Percentiles rank a stretch among this genome's conserved stretches.
Evolutionary conservation across 1,284 basidiomycete species (phyloP).

Genomic region (Ganoderma boninense): DNA sequence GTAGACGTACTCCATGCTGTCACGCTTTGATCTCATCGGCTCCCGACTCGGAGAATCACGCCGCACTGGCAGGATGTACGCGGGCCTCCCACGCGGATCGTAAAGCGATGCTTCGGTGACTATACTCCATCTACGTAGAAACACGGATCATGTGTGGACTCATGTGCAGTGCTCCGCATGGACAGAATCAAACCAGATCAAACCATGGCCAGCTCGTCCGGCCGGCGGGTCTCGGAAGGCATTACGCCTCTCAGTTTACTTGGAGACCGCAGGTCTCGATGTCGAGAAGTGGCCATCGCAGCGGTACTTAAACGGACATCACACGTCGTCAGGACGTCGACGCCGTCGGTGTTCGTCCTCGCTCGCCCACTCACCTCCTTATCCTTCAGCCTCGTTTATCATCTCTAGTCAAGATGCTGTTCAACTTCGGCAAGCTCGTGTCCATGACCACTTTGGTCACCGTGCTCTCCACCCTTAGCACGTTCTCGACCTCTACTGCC

Average conservation of each 20-base stretch:
- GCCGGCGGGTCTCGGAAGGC: background rate
- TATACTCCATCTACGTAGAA: background rate
- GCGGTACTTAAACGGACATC: background rate
- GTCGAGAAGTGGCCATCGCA: background rate
- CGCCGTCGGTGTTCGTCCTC: background rate
- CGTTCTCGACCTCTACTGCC: slow-evolving; percentile 2
- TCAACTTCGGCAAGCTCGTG: slow-evolving; percentile 21
- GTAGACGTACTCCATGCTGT: background rate
- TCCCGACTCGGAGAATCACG: background rate
- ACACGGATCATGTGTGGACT: background rate
- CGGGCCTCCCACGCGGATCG: background rate
- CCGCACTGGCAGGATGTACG: background rate
- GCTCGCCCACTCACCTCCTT: background rate
- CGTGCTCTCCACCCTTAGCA: slow-evolving; percentile 13
- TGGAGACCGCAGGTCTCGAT: background rate
- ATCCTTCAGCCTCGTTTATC: background rate
- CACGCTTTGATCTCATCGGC: background rate
- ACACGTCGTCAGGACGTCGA: background rate
- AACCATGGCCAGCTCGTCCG: background rate
- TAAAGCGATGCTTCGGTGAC: background rate
- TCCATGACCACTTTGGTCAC: slow-evolving; percentile 18
- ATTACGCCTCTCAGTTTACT: background rate
- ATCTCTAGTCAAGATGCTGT: slow-evolving; percentile 10
- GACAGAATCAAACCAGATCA: background rate
- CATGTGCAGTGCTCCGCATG: background rate